Base-by-base conservation (phyloP, 768 basidiomycete species). In the Melanogaster broomeanus region DNA sequence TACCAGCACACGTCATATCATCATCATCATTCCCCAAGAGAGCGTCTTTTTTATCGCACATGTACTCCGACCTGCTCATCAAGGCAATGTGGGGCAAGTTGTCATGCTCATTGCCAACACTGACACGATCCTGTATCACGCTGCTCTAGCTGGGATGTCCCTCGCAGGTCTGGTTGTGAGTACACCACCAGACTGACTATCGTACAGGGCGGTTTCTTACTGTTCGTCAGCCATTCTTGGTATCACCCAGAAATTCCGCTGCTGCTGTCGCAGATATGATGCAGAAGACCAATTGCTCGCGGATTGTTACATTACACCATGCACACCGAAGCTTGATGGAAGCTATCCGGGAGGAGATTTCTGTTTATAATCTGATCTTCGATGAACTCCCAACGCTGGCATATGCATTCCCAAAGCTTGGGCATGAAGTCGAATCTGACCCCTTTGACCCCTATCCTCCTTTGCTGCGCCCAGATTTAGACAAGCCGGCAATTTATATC, bases 401-500 rank as follows among this genome's bases (percentile, higher is more conserved):
- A 0, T 42, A 65, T 7, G 56, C 70, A 1, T 77, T 70, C 38
- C 77, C 77, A 2, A 64, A 67, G 13, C 63, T 76, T 12, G 74
- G 69, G 1, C 37, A 41, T 4, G 72, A 74, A 55, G 48, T 42
- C 28, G 27, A 9, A 11, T 35, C 22, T 6, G 56, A 65, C 22
- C 34, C 35, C 0, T 62, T 63, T 11, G 18, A 31, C 9, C 51
- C 51, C 0, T 63, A 61, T 12, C 18, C 49, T 48, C 50, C 7
- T 5, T 0, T 27, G 0, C 16, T 9, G 4, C 52, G 47, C 9
- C 59, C 60, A 12, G 44, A 55, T 9, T 24, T 54, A 45, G 50
- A 60, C 43, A 42, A 39, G 1, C 48, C 56, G 2, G 56, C 48
- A 0, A 43, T 65, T 21, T 65, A 65, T 10, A 21, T 56, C 9